Evolutionary conservation across 257 asterid species (phyloP), one percentile per base, ranked within the genome.

Genomic region (Coffea canephora): DNA sequence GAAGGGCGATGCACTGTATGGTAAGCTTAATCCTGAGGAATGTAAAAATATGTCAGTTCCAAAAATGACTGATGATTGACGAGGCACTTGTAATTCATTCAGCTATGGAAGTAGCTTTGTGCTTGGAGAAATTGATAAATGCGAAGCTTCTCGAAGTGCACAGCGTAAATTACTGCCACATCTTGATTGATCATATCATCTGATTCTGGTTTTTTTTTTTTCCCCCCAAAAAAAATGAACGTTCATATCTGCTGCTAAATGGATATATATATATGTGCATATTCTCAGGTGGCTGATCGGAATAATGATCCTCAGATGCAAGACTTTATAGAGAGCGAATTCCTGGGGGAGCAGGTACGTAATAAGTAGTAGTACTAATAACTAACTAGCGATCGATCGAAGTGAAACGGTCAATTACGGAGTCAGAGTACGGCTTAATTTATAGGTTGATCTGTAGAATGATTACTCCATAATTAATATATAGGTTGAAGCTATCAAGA

Each of bases 1-100:
- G 82, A 95, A 93, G 84, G 99, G 99, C 10, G 97, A 92, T 50
- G 96, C 99, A 0, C 82, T 92, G 52, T 81, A 91, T 84, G 97
- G 99, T 93, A 78, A 52, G 79, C 34, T 80, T 74, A 4, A n/a
- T 50, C 45, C 78, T 39, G 9, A 5, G 57, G 23, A 10, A 19
- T 55, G 12, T 36, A 18, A 3, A 36, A 36, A 31, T 31, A 31
- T 31, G 34, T 1, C 34, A 31, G 34, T 31, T 31, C 34, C 34
- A 31, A 31, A 31, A 31, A 31, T 31, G 34, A 31, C 34, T 31
- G 34, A 31, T 31, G 59, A 13, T 23, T 41, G 59, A 75, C 48
- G n/a, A 69, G 18, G 12, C 25, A 25, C 41, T 11, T 21, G 49
- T 78, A 70, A 14, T 23, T 79, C 52, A 72, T 87, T 70, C 91